Base-by-base conservation (phyloP, 2,329 filamentous ascomycete species). In the Fusarium praegraminearum region DNA sequence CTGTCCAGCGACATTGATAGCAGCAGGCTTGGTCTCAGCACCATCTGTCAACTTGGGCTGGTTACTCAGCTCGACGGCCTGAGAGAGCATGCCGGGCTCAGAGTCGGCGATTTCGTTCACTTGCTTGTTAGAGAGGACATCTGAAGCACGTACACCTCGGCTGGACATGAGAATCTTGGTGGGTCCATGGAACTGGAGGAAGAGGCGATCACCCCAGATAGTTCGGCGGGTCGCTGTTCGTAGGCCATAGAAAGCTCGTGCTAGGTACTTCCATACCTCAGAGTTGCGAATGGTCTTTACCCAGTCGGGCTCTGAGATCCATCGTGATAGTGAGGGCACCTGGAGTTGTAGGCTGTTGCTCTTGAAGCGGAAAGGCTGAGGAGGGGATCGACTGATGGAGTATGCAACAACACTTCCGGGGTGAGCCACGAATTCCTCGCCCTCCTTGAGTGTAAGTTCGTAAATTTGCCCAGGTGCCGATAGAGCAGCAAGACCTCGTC, bases 341-440 rank as follows among this genome's bases (percentile, higher is more conserved):
- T 97, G 93, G 64, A 98, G 87, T 56, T 89, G 87, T 57, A 97
- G 78, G 40, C 89, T 91, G 3, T 92, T 92, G 78, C 84, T 86
- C 80, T 92, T 93, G 80, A 99, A 92, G 43, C 95, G 90, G 83
- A 97, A 98, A 7, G 95, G 93, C 40, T 89, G 84, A 9, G 96
- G 96, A 10, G 89, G 87, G 57, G 89, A 87, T 59, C 89, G 87
- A 53, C 89, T 90, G 50, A 96, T 86, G 5, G 91, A 91, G 81
- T 99, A 99, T 24, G 96, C 96, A 16, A 98, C 89, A 5, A 99
- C 90, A 78, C 97, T 94, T 72, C 92, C 92, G 7, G 96, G 95
- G 78, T 98, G 94, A 5, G 93, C 93, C 56, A 97, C 90, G 73
- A 98, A 95, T 78, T 96, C 92, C 78, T 99, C 96, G 20, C 92